Evolutionary conservation across 139 green algal species (phyloP).

Genomic region (Trebouxia sp.): DNA sequence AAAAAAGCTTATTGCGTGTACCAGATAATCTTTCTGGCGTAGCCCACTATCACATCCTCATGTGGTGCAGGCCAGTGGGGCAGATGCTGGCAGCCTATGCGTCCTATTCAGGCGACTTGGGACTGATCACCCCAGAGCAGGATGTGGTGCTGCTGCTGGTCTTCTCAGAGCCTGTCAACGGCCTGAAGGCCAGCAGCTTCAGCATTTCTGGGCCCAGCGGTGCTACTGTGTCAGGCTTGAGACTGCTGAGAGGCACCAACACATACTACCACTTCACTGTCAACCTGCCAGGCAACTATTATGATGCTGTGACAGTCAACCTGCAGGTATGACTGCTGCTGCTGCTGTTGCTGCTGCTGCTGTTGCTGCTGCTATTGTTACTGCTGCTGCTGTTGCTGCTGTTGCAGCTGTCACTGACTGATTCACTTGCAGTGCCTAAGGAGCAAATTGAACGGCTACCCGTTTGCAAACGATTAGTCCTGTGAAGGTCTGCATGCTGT

Average conservation of each 20-base stretch:
- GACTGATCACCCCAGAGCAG: slow-evolving; percentile 23
- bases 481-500: too few relatives aligned
- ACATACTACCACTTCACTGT: slow-evolving; percentile 33
- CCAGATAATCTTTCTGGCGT: background rate
- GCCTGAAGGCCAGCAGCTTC: slow-evolving; percentile 29
- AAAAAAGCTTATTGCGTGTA: too few relatives aligned
- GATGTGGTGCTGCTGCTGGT: slow-evolving; percentile 24
- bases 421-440: too few relatives aligned
- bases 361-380: too few relatives aligned
- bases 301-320: slow-evolving; percentile 28
- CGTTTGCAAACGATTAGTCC: too few relatives aligned
- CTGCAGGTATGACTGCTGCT: slow-evolving; percentile 16
- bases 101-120: slow-evolving; percentile 7
- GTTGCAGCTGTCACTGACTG: too few relatives aligned
- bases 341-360: too few relatives aligned
- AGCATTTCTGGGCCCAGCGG: slow-evolving; percentile 11
- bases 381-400: too few relatives aligned
- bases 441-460: too few relatives aligned
- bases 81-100: slow-evolving; percentile 32
- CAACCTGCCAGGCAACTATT: slow-evolving; percentile 28
- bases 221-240: background rate
- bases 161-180: slow-evolving; percentile 34
- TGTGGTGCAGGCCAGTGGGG: slow-evolving; percentile 28
- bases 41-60: too few relatives aligned
- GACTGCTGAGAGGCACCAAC: slow-evolving; percentile 28